These are phyloP conservation scores for Marsdenia floribunda DNA, from an alignment of 257 asterid species.

Conservation along the genomic window DNA sequence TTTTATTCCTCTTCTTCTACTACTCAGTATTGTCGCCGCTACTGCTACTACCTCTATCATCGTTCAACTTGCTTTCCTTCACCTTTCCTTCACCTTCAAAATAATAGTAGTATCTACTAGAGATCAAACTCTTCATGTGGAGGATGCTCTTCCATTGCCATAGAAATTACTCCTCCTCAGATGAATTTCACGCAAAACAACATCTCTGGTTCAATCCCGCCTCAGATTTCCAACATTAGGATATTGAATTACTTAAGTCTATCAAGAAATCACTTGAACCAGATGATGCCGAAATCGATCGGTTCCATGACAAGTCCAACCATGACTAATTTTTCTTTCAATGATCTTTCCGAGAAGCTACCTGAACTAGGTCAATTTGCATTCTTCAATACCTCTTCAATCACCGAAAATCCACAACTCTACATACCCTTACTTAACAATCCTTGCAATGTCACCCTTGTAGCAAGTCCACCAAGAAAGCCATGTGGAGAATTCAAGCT, in stretches of 20 bases:
- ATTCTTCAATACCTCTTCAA: constrained; percentile 67
- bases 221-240: constrained; percentile 47
- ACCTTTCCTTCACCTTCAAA: too few species aligned
- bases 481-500: constrained; percentile 60
- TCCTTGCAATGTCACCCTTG: constrained; percentile 48
- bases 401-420: constrained; percentile 68
- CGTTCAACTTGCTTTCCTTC: too few species aligned
- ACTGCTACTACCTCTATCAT: too few species aligned
- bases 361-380: constrained; percentile 84
- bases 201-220: constrained; percentile 65
- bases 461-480: constrained; percentile 24
- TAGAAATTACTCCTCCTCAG: too few species aligned
- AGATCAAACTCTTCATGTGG: too few species aligned
- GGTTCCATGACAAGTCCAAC: constrained; percentile 81
- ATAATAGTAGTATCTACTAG: too few species aligned
- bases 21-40: too few species aligned
- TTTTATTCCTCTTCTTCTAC: too few species aligned
- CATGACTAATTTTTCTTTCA: constrained; percentile 84
- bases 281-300: constrained; percentile 54
- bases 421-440: constrained; percentile 60
- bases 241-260: constrained; percentile 74
- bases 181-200: too few species aligned
- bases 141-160: too few species aligned
- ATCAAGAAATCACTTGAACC: constrained; percentile 67
- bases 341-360: constrained; percentile 68